Evolutionary conservation across 1,284 basidiomycete genomes (phyloP).

Genomic region (Hemileia vastatrix): DNA sequence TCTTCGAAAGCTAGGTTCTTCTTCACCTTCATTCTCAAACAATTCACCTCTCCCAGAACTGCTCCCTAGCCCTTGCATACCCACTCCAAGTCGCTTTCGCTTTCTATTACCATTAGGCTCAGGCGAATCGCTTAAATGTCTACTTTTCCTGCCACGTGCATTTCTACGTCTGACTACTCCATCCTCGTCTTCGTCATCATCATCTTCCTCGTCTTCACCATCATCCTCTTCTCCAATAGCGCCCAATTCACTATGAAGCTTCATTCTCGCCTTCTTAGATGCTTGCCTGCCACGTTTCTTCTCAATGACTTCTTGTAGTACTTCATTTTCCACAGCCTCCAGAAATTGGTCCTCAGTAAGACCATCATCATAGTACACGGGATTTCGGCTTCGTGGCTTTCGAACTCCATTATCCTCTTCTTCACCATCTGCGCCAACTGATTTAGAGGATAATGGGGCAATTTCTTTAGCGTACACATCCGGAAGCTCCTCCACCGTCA

Average conservation of each 20-base stretch:
- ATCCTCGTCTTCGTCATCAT: conserved; percentile 24
- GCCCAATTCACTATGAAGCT: conserved; percentile 26
- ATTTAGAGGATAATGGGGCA: conserved; percentile 5
- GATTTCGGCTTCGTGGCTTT: conserved; percentile 34
- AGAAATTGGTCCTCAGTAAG: conserved; percentile 45
- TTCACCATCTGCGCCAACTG: conserved; percentile 24
- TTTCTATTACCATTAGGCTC: conserved; percentile 23
- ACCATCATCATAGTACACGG: conserved; percentile 45
- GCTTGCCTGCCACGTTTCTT: conserved; percentile 43
- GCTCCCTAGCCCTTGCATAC: too few relatives aligned
- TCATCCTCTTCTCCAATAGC: conserved; percentile 20
- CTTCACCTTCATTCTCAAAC: conserved; percentile 18
- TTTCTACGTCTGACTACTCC: conserved; percentile 17
- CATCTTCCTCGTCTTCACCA: conserved; percentile 11
- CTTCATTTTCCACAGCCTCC: conserved; percentile 43
- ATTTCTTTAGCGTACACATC: conserved; percentile 58
- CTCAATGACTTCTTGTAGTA: conserved; percentile 42
- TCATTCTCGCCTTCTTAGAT: conserved; percentile 35
- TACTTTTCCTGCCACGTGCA: conserved; percentile 26
- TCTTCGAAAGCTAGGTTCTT: conserved; percentile 16
- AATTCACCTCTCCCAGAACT: conserved; percentile 13
- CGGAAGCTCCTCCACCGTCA: conserved; percentile 82
- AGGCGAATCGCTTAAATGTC: conserved; percentile 12
- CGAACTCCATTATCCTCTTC: conserved; percentile 35
- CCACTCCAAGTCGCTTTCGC: conserved; percentile 11